Base-by-base conservation (phyloP, 2,329 filamentous ascomycete species). In the Aspergillus ruber region DNA sequence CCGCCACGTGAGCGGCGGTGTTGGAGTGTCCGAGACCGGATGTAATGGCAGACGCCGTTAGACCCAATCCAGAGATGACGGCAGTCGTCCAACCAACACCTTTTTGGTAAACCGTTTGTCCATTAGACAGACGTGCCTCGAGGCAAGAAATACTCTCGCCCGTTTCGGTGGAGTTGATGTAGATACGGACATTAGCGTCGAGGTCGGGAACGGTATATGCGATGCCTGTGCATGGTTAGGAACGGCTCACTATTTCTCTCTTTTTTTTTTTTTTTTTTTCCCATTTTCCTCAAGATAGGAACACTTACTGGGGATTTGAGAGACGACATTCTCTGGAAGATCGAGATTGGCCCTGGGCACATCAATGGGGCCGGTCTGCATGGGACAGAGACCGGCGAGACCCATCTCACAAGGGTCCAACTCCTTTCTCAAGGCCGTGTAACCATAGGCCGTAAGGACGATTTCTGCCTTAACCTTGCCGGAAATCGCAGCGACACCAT, bases 1-100 rank as follows among this genome's bases (percentile, higher is more conserved):
- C 86, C 46, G 91, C 91, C 54, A 97, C 88, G 69, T 97, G 91
- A 44, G 91, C 90, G 42, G 91, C 90, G 4, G 91, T 91, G 67
- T 96, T 96, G 43, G 88, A 88, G 69, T 96, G 90, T 9, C 91
- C 91, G 4, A 96, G 75, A 27, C 90, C 90, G 23, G 90, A 95
- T 25, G 91, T 87, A 54, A 96, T 80, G 52, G 89, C 91, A 39
- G 91, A 95, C 7, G 89, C 85, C 43, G 89, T 76, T 42, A 96
- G 77, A 56, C 87, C 89, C 41, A 95, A 73, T 51, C 88, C 89
- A 54, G 89, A 88, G 59, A 96, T 90, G 56, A 94, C 77, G 49
- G 91, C 91, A 21, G 90, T 90, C 33, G 83, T 79, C 90, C 90
- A 96, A 60, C 90, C 89, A 36, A 96, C 90, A 50, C 84, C 89